Evolutionary conservation across 2,329 filamentous ascomycete species (phyloP), one percentile per base, ranked within the genome.

Genomic region (Gnomoniopsis smithogilvyi): DNA sequence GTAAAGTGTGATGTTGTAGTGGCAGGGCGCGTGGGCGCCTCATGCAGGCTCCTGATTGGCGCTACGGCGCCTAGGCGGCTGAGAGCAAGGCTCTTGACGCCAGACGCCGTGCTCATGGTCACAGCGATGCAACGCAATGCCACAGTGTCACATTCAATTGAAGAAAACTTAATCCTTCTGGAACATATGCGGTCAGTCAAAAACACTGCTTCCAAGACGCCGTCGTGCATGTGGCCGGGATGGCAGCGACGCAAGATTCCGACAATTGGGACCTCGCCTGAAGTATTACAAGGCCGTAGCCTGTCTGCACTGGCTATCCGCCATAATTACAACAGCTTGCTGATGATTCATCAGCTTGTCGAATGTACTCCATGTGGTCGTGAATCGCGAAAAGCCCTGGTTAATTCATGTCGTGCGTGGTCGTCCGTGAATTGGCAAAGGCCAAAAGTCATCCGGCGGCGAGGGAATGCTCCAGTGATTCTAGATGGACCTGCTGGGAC

Each of bases 121-220:
- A 58, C 51, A 50, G 33, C 22, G 38, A 45, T 58, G 56, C 34
- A 49, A 62, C 30, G 52, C 52, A 50, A 50, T 22, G 52, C 38
- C 34, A 54, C n/a, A 21, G 51, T 56, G 43, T 51, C 56, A 34
- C 60, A 56, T 59, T 19, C 33, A 47, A 43, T 15, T 45, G 30
- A 50, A 49, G 33, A 45, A n/a, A 21, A 36, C 3, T 34, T 52
- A 22, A 41, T 43, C 33, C 45, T 15, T 22, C 17, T 21, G n/a
- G 17, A 19, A 38, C 21, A 47, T 6, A 17, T 3, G 34, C 53
- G 12, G 56, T 59, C 59, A 51, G 56, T 53, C 11, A 17, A 12
- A 33, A 24, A 12, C n/a, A 4, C 12, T n/a, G 36, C 36, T 41
- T 41, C 4, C 12, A 41, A n/a, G 17, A 3, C 36, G 36, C 36